phyloP scores from a whole-genome alignment of 108 stramenopile species.

The Stephanodiscus minutulus region DNA sequence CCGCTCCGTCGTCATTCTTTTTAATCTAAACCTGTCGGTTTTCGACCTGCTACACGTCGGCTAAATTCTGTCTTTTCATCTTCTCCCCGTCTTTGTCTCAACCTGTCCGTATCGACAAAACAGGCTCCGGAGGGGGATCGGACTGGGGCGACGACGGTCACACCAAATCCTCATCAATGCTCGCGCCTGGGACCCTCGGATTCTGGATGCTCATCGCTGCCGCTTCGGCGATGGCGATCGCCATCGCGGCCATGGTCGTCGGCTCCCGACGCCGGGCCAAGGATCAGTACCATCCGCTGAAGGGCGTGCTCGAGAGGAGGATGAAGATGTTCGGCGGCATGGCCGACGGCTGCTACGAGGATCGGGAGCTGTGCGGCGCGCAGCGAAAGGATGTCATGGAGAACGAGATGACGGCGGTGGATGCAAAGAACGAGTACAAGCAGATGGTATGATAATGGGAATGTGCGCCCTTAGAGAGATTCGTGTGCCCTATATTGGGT shows the following conservation, averaged over 20 bases:
- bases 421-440: conserved; percentile 15
- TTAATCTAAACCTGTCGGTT: background rate
- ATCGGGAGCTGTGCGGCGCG: conserved; percentile 35
- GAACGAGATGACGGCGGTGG: conserved; percentile 4
- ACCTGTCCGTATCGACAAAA: background rate
- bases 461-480: too few species aligned
- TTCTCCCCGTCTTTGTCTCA: background rate
- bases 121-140: background rate
- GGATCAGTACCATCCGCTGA: conserved; percentile 37
- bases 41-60: background rate
- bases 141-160: conserved; percentile 9
- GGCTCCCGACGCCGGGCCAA: conserved; percentile 36
- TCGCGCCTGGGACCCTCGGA: conserved; percentile 14
- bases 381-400: conserved; percentile 11
- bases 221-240: conserved; percentile 31
- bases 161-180: background rate
- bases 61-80: background rate
- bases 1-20: background rate
- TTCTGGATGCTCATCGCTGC: conserved; percentile 43
- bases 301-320: conserved; percentile 35
- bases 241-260: conserved; percentile 37
- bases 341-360: conserved; percentile 44
- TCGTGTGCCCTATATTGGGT: background rate
- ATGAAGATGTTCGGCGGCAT: conserved; percentile 48
- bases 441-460: conserved; percentile 22